phyloP scores from a whole-genome alignment of 768 basidiomycete species.

The Hygrophoropsis aurantiaca region DNA sequence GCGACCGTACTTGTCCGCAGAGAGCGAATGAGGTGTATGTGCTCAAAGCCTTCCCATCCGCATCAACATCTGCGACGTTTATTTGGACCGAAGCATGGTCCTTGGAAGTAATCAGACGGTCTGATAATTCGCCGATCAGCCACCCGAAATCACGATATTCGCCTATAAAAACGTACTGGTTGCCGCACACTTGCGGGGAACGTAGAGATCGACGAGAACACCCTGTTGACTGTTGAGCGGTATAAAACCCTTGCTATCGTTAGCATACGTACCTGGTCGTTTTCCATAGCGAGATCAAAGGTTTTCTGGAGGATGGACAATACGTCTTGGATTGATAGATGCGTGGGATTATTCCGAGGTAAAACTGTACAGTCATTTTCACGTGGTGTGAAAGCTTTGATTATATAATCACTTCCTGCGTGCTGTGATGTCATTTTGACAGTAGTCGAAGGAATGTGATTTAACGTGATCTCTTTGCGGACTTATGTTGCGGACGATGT shows the following conservation, averaged over 20 bases:
- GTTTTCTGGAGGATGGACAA: constrained; percentile 1
- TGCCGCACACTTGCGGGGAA: constrained; percentile 98
- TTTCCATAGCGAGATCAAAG: constrained; percentile 66
- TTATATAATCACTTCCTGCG: constrained; percentile 1
- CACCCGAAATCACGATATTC: constrained; percentile 1
- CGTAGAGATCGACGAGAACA: constrained; percentile 99
- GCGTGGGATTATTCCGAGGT: constrained; percentile 25
- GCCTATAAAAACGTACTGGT: constrained; percentile 67
- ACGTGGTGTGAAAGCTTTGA: neutral
- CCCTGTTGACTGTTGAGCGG: constrained; percentile 64
- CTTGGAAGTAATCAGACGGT: constrained; percentile 98
- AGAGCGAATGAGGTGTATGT: constrained; percentile 92
- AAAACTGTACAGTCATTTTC: constrained; percentile 28
- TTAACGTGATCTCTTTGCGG: too few species aligned
- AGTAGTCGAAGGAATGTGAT: too few species aligned
- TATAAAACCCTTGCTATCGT: neutral
- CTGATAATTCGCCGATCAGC: constrained; percentile 38
- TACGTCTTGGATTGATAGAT: constrained; percentile 6
- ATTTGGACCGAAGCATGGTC: constrained; percentile 99
- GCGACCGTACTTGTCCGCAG: constrained; percentile 89
- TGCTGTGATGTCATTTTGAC: too few species aligned
- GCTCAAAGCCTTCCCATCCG: constrained; percentile 73
- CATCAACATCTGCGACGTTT: constrained; percentile 91
- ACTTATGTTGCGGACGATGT: too few species aligned
- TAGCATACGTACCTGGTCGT: constrained; percentile 70